Evolutionary conservation across 2,329 filamentous ascomycete species (phyloP).

Genomic region (Drechslerella dactyloides): DNA sequence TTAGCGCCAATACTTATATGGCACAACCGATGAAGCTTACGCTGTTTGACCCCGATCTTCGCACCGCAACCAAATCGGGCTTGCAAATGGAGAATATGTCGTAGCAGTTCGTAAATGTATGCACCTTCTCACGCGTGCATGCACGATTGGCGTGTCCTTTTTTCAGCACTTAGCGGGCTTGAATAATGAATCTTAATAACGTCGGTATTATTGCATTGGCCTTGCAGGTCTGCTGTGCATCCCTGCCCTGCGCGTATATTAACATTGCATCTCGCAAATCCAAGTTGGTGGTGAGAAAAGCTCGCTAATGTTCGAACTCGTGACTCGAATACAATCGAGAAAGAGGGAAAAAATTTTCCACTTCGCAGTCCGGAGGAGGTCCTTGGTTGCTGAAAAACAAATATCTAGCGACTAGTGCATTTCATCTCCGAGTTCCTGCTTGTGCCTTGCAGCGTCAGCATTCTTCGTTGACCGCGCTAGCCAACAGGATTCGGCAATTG

Average conservation of each 20-base stretch:
- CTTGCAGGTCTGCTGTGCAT: neutral
- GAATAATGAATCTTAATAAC: no score
- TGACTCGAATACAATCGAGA: neutral
- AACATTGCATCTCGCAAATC: neutral
- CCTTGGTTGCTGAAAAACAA: neutral
- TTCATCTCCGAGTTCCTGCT: conserved; percentile 10
- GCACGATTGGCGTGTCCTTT: conserved; percentile 21
- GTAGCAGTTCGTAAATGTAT: neutral
- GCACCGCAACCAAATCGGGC: conserved; percentile 28
- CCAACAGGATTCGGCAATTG: neutral
- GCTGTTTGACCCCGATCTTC: conserved; percentile 20
- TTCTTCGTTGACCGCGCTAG: conserved; percentile 15
- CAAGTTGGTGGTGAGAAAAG: no score
- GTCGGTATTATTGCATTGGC: no score
- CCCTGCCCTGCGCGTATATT: conserved; percentile 16
- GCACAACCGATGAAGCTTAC: neutral
- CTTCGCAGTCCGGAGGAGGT: neutral
- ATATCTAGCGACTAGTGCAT: neutral
- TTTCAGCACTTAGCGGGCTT: no score
- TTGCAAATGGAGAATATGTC: conserved; percentile 37
- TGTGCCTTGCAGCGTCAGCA: conserved; percentile 43
- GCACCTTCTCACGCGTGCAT: conserved; percentile 1
- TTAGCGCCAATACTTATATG: no score
- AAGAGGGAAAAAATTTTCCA: conserved; percentile 1
- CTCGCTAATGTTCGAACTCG: no score